Conservation (phyloP, 78 protist species). For the Blattamonas nauphoetae region DNA sequence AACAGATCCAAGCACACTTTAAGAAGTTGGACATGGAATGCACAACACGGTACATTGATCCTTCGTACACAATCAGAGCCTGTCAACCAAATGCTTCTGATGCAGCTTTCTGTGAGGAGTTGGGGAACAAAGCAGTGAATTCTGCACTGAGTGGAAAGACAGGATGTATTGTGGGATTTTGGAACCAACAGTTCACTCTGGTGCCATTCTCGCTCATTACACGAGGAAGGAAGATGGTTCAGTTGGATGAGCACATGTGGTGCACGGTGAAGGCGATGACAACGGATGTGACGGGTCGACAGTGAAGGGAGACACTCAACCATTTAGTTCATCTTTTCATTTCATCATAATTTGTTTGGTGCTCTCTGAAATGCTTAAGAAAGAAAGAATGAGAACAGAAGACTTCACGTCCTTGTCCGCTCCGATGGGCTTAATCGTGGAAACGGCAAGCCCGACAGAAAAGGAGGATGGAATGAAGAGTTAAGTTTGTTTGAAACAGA, state of each 20-base stretch:
- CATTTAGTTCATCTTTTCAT: no score
- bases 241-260: background rate
- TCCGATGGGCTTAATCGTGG: no score
- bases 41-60: slow-evolving; percentile 4
- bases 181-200: slow-evolving; percentile 5
- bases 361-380: no score
- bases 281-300: background rate
- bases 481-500: no score
- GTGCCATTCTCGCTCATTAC: slow-evolving; percentile 6
- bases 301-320: no score
- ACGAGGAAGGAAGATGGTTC: background rate
- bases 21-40: background rate
- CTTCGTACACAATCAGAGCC: background rate
- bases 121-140: background rate
- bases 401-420: no score
- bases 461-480: no score
- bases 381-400: no score
- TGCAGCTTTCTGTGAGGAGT: background rate
- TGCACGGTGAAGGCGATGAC: slow-evolving; percentile 5
- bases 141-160: slow-evolving; percentile 8
- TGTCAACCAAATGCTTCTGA: background rate
- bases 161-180: slow-evolving; percentile 1
- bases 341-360: no score
- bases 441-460: no score
- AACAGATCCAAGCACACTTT: background rate